phyloP scores from a whole-genome alignment of 495 filamentous ascomycete genomes.

The Schizothecium vesticola region DNA sequence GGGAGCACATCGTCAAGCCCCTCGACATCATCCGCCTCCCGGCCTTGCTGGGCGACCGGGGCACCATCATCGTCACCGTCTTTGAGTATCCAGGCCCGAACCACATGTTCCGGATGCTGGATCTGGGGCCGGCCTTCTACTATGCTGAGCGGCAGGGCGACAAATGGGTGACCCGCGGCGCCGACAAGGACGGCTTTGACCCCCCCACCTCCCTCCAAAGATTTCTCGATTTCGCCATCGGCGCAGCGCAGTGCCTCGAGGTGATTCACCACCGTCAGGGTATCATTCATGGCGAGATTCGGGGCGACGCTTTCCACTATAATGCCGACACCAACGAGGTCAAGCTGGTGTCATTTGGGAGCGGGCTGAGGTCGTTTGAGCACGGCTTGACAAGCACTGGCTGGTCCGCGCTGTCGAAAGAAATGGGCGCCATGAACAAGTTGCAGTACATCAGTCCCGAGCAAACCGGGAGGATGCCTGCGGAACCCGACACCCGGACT shows the following conservation, averaged over 20 bases:
- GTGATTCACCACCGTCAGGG: slow-evolving; percentile 78
- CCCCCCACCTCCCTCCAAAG: slow-evolving; percentile 60
- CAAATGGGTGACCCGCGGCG: slow-evolving; percentile 35
- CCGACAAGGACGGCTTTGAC: slow-evolving; percentile 39
- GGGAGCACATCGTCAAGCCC: slow-evolving; percentile 66
- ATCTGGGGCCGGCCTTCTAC: slow-evolving; percentile 72
- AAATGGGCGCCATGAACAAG: slow-evolving; percentile 77
- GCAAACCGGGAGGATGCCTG: slow-evolving; percentile 84
- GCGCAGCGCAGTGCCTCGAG: slow-evolving; percentile 77
- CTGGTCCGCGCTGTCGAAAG: slow-evolving; percentile 73
- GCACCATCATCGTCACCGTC: slow-evolving; percentile 63
- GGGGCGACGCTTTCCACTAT: slow-evolving; percentile 84
- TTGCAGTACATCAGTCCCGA: slow-evolving; percentile 85
- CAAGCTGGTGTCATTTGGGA: slow-evolving; percentile 77
- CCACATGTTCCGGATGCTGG: slow-evolving; percentile 60
- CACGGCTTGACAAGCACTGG: slow-evolving; percentile 78
- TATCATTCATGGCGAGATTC: slow-evolving; percentile 80
- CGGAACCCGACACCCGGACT: slow-evolving; percentile 80
- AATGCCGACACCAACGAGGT: slow-evolving; percentile 60
- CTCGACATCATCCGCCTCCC: slow-evolving; percentile 66
- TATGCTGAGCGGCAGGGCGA: slow-evolving; percentile 47
- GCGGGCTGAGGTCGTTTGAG: slow-evolving; percentile 78
- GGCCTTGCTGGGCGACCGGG: slow-evolving; percentile 56
- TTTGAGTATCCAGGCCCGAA: slow-evolving; percentile 75
- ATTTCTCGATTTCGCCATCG: slow-evolving; percentile 86